Base-by-base conservation (phyloP, 768 basidiomycete species). In the Tricholoma terreum region DNA sequence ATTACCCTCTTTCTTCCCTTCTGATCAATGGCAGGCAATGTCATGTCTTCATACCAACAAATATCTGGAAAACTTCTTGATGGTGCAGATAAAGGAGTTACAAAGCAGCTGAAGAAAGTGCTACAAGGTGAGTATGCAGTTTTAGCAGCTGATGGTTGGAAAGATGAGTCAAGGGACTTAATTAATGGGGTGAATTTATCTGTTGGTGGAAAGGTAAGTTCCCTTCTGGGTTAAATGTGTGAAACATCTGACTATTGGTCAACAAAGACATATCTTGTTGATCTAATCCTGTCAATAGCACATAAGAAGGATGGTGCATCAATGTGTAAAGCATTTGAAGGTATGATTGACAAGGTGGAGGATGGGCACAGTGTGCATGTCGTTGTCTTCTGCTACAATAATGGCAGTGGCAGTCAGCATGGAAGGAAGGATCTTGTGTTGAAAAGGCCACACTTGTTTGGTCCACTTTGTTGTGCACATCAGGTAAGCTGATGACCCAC, bases 1-100 rank as follows among this genome's bases (percentile, higher is more conserved):
- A 2, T 67, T 27, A 62, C 54, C 0, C 66, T 71, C 7, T 71
- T 71, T 24, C 22, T 68, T 3, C 66, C 71, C 53, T 70, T 70
- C 53, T 61, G 60, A 1, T 65, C 67, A 0, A 62, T 61, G 12
- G 71, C 69, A 12, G 50, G 48, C 3, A 54, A 63, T 10, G 67
- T 67, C 2, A 63, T 68, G 0, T 69, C 70, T 15, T 51, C 52
- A 17, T 21, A 59, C 6, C 6, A 59, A 17, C 58, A 63, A n/a
- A 42, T 73, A 0, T 52, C 63, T 19, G 65, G 68, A 0, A 34
- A 50, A 1, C 60, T 73, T 22, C 64, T 72, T 12, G 56, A 71
- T 46, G 14, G 52, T 1, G 62, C 51, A 19, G 22, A 51, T 38
- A 12, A 7, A 6, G 33, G 14, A 1, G 63, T 68, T 0, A 60